Percentiles rank a stretch among this genome's conserved stretches.
phyloP scores from a whole-genome alignment of 2,329 filamentous ascomycete genomes.

The Alternaria sp. region DNA sequence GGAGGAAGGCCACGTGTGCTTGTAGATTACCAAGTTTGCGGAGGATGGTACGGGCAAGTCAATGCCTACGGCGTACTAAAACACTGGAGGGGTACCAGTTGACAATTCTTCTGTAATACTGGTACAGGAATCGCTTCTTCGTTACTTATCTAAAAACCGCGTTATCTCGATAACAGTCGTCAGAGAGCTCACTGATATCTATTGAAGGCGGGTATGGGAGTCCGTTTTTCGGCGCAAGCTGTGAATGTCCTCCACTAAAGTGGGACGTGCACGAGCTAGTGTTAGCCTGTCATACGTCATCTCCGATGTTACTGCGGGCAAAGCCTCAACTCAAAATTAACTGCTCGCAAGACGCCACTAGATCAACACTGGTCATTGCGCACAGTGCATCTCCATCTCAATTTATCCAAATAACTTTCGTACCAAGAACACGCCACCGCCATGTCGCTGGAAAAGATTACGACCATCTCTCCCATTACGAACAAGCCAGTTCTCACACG shows the following conservation, averaged over 20 bases:
- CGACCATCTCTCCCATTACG: slow-evolving; percentile 89
- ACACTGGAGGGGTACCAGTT: neutral
- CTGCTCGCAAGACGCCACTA: slow-evolving; percentile 19
- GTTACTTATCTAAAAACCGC: neutral
- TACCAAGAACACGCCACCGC: slow-evolving; percentile 25
- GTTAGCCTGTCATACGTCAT: slow-evolving; percentile 24
- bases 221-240: slow-evolving; percentile 20
- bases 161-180: neutral
- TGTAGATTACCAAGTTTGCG: slow-evolving; percentile 15
- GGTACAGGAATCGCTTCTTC: neutral
- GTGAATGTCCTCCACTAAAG: slow-evolving; percentile 18
- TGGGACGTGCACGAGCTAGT: slow-evolving; percentile 17
- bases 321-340: slow-evolving; percentile 28
- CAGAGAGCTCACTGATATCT: neutral
- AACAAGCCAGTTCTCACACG: slow-evolving; percentile 85
- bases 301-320: slow-evolving; percentile 18
- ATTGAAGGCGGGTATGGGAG: slow-evolving; percentile 7
- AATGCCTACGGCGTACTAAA: slow-evolving; percentile 5
- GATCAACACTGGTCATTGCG: slow-evolving; percentile 18
- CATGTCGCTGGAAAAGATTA: slow-evolving; percentile 67
- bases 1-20: neutral
- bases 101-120: neutral
- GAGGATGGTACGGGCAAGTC: slow-evolving; percentile 1
- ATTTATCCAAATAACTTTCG: slow-evolving; percentile 23
- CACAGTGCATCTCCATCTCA: slow-evolving; percentile 23